phyloP scores from a whole-genome alignment of 2,329 filamentous ascomycete species.

The Cladosporium sp. region DNA sequence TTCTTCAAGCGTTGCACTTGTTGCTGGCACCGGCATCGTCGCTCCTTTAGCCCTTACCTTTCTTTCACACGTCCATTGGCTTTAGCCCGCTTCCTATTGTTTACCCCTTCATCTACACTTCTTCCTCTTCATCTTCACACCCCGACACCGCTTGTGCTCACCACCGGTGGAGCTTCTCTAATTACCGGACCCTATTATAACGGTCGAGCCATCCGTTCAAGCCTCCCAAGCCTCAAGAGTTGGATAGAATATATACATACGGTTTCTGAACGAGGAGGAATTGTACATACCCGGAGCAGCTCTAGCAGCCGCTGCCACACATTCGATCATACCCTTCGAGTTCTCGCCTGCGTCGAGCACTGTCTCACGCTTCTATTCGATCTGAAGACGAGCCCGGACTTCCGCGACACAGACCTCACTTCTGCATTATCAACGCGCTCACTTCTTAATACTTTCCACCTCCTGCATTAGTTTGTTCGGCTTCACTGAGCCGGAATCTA shows the following conservation, averaged over 20 bases:
- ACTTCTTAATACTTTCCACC: slow-evolving; percentile 10
- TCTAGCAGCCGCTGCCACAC: slow-evolving; percentile 8
- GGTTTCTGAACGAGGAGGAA: slow-evolving; percentile 15
- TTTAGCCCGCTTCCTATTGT: slow-evolving; percentile 13
- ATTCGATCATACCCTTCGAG: neutral
- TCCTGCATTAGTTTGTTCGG: slow-evolving; percentile 13
- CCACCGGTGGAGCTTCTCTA: slow-evolving; percentile 14
- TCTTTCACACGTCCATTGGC: slow-evolving; percentile 19
- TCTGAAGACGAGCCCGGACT: slow-evolving; percentile 10
- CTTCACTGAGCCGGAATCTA: slow-evolving; percentile 9
- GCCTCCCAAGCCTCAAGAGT: slow-evolving; percentile 9
- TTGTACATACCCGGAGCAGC: slow-evolving; percentile 20
- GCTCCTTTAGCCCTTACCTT: slow-evolving; percentile 21
- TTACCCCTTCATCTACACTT: slow-evolving; percentile 14
- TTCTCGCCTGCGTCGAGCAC: slow-evolving; percentile 14
- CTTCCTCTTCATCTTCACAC: slow-evolving; percentile 11
- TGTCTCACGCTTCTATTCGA: slow-evolving; percentile 8
- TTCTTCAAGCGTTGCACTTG: slow-evolving; percentile 23
- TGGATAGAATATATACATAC: slow-evolving; percentile 9
- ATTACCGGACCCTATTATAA: slow-evolving; percentile 13
- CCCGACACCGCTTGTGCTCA: slow-evolving; percentile 12
- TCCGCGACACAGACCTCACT: slow-evolving; percentile 7
- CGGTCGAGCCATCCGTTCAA: slow-evolving; percentile 9
- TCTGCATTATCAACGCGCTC: slow-evolving; percentile 7
- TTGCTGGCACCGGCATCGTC: slow-evolving; percentile 17